A percentile compares a stretch with the other conserved stretches of the same genome.
Evolutionary conservation across 768 basidiomycete species (phyloP).

Genomic region (Leucosporidium yakuticum): DNA sequence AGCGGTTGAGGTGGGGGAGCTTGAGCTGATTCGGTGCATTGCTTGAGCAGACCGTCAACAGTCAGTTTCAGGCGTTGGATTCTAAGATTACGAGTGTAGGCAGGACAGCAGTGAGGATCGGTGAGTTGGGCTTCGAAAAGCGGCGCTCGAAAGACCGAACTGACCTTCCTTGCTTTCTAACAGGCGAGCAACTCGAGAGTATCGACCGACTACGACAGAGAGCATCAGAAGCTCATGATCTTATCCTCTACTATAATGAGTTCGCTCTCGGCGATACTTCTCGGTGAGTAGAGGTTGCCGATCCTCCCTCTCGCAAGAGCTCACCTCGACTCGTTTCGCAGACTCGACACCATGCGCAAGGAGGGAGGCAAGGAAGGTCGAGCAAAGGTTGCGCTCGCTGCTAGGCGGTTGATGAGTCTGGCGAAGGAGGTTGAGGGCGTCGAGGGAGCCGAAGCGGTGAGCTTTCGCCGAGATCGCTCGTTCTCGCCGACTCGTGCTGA

Average conservation of each 20-base stretch:
- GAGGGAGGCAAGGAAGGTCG: constrained; percentile 79
- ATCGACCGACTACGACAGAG: constrained; percentile 85
- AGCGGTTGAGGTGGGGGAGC: background rate
- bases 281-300: constrained; percentile 34
- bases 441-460: constrained; percentile 70
- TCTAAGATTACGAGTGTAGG: constrained; percentile 86
- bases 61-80: constrained; percentile 53
- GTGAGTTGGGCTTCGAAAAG: constrained; percentile 46
- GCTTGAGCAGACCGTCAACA: constrained; percentile 63
- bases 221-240: constrained; percentile 86
- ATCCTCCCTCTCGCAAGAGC: background rate
- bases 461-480: constrained; percentile 1
- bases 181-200: constrained; percentile 92
- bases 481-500: background rate
- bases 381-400: constrained; percentile 75
- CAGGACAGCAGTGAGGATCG: constrained; percentile 86
- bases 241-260: constrained; percentile 90
- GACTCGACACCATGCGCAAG: constrained; percentile 69
- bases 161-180: background rate
- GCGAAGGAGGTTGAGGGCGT: constrained; percentile 85
- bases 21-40: background rate
- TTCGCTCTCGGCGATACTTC: constrained; percentile 75
- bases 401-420: constrained; percentile 75
- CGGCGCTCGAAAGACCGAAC: background rate
- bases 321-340: constrained; percentile 33